Evolutionary conservation across 23 red algal species (phyloP).

Genomic region (Gracilaria caudata): DNA sequence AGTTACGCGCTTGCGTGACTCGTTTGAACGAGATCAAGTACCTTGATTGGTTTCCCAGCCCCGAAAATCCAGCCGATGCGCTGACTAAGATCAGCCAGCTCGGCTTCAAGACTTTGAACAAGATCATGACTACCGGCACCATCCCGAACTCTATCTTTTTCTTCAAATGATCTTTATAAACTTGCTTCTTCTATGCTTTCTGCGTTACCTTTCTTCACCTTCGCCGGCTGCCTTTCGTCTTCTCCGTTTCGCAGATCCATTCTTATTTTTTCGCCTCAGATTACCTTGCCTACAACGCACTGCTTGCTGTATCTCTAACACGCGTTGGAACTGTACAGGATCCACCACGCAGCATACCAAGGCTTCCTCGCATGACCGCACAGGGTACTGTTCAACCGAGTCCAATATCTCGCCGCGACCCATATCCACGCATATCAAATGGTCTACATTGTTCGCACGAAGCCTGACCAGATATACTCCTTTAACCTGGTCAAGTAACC

Average conservation of each 20-base stretch:
- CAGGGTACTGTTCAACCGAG: not conserved
- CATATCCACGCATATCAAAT: not conserved
- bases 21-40: conserved; percentile 11
- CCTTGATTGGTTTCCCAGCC: not conserved
- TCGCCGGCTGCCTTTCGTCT: not conserved
- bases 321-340: too few species aligned
- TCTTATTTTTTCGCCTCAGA: too few species aligned
- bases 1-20: conserved; percentile 5
- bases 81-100: not conserved
- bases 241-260: not conserved
- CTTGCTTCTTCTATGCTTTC: not conserved
- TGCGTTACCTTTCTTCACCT: too few species aligned
- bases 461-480: not conserved
- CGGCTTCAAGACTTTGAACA: not conserved
- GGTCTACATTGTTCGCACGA: not conserved
- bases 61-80: not conserved
- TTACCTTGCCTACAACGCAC: too few species aligned
- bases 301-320: not conserved
- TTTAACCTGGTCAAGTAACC: not conserved
- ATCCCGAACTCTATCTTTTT: too few species aligned
- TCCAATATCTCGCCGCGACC: not conserved
- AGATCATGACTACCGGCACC: not conserved
- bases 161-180: too few species aligned
- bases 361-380: too few species aligned
- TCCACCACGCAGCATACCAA: too few species aligned